Evolutionary conservation across 176 grass and related monocot genomes (phyloP), one percentile per base, ranked within the genome.

Genomic region (Oropetium thomaeum): DNA sequence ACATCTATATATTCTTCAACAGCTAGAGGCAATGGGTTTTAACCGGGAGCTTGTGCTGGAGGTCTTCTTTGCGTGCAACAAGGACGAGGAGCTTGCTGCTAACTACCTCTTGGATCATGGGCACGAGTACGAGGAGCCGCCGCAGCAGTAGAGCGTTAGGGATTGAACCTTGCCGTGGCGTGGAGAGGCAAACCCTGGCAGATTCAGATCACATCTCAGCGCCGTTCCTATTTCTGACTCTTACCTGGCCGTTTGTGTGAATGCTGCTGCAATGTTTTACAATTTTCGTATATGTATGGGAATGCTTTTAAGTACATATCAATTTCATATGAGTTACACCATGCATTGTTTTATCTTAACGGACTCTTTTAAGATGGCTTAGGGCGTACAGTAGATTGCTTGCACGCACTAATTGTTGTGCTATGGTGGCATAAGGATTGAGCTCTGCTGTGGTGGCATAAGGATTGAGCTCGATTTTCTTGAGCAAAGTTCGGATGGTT

Each of bases 51-150:
- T 98, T 76, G 96, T 95, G 20, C 76, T 98, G 79, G 88, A 98
- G 51, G 96, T 98, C 10, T 98, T 98, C 76, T 98, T 98, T 86
- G 96, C 96, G 10, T 98, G 96, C 79, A 98, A 98, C 87, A 98
- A 93, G 75, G 86, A 98, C 25, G 96, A 98, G 69, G 96, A 98
- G 69, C 81, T 98, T 9, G 91, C 96, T 7, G 96, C 96, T 62
- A 98, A 98, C 79, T 98, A 98, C 74, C 91, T 98, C 19, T 76
- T 98, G 66, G 96, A 98, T 71, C 96, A 98, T 38, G 82, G 90
- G 26, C 89, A 98, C 41, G 96, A 98, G 77, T 98, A 90, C 44
- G 96, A 98, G 45, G 96, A 98, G 42, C 91, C 89, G 25, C 88
- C 87, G 81, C 88, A 89, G 81, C 83, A 76, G 78, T 86, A 80